Evolutionary conservation across 177 flowering plant species (phyloP).

Genomic region (Vitis hybrid): DNA sequence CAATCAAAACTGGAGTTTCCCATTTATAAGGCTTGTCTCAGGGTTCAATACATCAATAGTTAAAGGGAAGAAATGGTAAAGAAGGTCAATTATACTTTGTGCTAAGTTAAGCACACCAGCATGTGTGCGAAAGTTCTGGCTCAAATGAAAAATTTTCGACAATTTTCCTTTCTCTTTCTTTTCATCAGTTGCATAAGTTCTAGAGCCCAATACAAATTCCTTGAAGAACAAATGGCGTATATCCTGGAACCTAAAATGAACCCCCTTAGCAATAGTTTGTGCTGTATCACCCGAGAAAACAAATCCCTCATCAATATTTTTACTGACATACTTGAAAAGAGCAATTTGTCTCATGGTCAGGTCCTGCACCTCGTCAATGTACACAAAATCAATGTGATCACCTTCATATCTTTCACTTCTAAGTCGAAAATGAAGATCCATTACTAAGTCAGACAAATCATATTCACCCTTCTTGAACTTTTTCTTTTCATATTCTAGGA

Average conservation of each 20-base stretch:
- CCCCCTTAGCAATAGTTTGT: constrained; percentile 63
- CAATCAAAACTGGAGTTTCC: constrained; percentile 68
- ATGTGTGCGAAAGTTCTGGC: too few species aligned
- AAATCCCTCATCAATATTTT: constrained; percentile 53
- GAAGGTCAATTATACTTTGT: too few species aligned
- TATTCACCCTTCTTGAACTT: constrained; percentile 43
- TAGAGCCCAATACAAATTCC: constrained; percentile 41
- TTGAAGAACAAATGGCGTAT: constrained; percentile 60
- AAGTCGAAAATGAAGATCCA: constrained; percentile 54
- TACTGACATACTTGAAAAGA: constrained; percentile 61
- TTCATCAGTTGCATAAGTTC: constrained; percentile 8
- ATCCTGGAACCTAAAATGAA: constrained; percentile 59
- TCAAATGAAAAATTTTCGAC: constrained; percentile 14
- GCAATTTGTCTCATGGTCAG: constrained; percentile 77
- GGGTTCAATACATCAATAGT: constrained; percentile 51
- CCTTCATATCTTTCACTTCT: constrained; percentile 36
- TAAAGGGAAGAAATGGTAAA: too few species aligned
- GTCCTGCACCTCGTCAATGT: constrained; percentile 88
- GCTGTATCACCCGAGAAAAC: constrained; percentile 82
- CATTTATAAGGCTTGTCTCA: constrained; percentile 57
- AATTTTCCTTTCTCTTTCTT: constrained; percentile 42
- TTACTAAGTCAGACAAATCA: constrained; percentile 63
- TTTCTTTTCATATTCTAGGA: constrained; percentile 56
- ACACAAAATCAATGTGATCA: constrained; percentile 63
- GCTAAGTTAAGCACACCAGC: too few species aligned